Percentiles rank a stretch among this genome's conserved stretches.
Conservation (phyloP, 352 stramenopile genomes). For the Globisporangium uncinulatum region DNA sequence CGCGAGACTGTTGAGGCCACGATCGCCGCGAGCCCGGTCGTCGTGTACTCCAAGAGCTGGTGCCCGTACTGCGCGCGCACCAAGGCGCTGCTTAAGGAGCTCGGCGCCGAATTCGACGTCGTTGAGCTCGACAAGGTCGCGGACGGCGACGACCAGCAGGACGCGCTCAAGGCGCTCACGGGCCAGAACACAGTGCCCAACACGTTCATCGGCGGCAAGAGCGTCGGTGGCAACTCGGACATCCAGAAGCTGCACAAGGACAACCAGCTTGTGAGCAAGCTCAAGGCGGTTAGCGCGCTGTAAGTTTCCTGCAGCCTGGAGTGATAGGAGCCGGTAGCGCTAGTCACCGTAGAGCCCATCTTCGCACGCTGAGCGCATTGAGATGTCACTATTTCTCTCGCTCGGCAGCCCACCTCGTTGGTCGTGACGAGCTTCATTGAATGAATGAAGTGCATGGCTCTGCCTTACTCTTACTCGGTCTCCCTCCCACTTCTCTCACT, state of each 20-base stretch:
- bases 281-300: conserved; percentile 62
- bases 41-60: conserved; percentile 93
- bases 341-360: no score
- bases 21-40: conserved; percentile 43
- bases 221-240: conserved; percentile 94
- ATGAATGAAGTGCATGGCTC: no score
- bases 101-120: conserved; percentile 46
- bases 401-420: neutral
- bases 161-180: conserved; percentile 55
- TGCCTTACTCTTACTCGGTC: neutral
- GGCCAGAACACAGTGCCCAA: conserved; percentile 96
- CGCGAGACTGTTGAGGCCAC: conserved; percentile 64
- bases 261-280: conserved; percentile 87
- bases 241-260: conserved; percentile 81
- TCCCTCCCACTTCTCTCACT: no score
- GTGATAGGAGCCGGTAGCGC: no score
- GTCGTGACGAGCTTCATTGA: no score
- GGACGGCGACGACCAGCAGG: conserved; percentile 49
- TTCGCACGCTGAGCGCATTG: no score
- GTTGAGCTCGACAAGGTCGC: conserved; percentile 57
- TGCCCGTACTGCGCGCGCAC: conserved; percentile 92
- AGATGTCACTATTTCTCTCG: neutral
- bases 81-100: conserved; percentile 52
- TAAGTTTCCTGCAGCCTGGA: neutral
- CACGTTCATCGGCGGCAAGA: conserved; percentile 94